Conservation (phyloP, 2,329 filamentous ascomycete species). For the Pezicula carpinea region DNA sequence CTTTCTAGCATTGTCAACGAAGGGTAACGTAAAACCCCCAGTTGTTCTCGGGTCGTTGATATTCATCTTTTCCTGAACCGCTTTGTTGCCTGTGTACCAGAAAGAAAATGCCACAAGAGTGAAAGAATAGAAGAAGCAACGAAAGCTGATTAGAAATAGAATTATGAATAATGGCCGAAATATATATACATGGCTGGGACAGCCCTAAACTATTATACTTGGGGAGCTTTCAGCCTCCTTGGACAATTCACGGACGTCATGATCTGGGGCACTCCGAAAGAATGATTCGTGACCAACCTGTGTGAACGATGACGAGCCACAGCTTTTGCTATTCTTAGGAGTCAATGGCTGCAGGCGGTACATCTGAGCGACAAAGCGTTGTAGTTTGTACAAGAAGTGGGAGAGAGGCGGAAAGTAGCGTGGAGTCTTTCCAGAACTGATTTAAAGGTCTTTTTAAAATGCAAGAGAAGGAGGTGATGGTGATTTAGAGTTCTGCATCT, state of each 20-base stretch:
- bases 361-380: not conserved
- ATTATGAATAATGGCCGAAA: no score
- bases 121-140: no score
- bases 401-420: constrained; percentile 1
- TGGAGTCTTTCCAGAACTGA: not conserved
- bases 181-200: no score
- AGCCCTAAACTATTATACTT: no score
- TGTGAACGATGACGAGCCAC: constrained; percentile 1
- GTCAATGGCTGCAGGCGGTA: not conserved
- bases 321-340: not conserved
- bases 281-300: no score
- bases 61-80: constrained; percentile 13
- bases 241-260: no score
- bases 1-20: constrained; percentile 11
- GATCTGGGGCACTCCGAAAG: no score
- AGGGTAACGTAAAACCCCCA: constrained; percentile 17
- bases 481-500: not conserved
- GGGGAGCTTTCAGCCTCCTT: no score
- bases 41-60: constrained; percentile 18
- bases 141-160: no score
- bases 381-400: not conserved
- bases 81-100: no score
- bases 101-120: no score
- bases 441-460: not conserved
- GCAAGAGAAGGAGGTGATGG: not conserved